Percentiles rank a stretch among this genome's conserved stretches.
Evolutionary conservation across 2,329 filamentous ascomycete species (phyloP).

Genomic region (Colletotrichum sp.): DNA sequence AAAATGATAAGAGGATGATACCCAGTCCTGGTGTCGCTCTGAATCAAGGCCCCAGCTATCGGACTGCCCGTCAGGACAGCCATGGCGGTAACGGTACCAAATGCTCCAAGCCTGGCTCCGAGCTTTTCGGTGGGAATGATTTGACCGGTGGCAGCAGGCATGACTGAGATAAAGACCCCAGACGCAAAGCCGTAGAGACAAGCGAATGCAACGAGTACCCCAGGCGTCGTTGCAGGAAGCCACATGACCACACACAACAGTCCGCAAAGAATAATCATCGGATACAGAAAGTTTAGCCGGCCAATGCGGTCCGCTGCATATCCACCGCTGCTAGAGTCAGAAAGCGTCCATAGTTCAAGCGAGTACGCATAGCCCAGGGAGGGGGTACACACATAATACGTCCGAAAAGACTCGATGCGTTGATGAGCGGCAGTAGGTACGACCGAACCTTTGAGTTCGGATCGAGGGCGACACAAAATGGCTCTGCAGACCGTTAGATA

Average conservation of each 20-base stretch:
- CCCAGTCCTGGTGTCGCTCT: not conserved
- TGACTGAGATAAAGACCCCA: not conserved
- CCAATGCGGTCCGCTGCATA: constrained; percentile 12
- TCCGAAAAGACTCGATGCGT: constrained; percentile 49
- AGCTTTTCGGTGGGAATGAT: not conserved
- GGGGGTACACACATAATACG: constrained; percentile 36
- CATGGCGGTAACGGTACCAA: not conserved
- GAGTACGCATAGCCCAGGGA: not conserved
- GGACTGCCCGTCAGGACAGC: not conserved
- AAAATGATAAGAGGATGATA: not conserved
- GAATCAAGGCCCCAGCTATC: not conserved
- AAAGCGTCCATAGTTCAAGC: not conserved
- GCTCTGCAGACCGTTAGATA: constrained; percentile 17
- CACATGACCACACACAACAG: constrained; percentile 6
- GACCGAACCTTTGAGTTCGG: constrained; percentile 32
- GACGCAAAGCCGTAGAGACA: constrained; percentile 7
- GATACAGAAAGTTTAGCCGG: constrained; percentile 17
- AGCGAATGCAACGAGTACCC: constrained; percentile 2
- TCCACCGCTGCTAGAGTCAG: not conserved
- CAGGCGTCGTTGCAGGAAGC: constrained; percentile 4
- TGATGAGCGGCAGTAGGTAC: constrained; percentile 48
- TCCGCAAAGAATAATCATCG: constrained; percentile 11
- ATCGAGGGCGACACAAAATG: constrained; percentile 44
- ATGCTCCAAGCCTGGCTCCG: not conserved
- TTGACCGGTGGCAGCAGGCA: not conserved